Conservation (phyloP, 257 asterid genomes). For the Lavandula angustifolia region DNA sequence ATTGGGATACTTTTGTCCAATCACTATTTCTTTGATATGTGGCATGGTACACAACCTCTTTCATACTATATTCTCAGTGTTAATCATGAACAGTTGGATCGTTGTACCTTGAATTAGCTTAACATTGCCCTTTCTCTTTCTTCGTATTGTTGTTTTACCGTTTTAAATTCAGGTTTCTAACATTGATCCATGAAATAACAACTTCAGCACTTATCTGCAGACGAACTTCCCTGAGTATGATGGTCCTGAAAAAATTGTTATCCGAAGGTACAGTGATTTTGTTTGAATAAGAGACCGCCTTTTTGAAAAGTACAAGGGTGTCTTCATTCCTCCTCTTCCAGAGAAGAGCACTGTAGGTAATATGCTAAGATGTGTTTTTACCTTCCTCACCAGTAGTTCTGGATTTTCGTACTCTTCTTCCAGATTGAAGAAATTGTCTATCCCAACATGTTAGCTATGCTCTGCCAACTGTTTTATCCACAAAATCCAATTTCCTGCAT, state of each 20-base stretch:
- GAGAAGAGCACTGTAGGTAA: constrained; percentile 99
- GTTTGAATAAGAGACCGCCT: constrained; percentile 93
- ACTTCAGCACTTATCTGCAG: constrained; percentile 46
- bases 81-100: too few relatives aligned
- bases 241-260: constrained; percentile 90
- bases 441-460: background rate
- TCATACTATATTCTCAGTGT: background rate
- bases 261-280: constrained; percentile 92
- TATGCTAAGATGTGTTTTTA: constrained; percentile 26
- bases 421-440: constrained; percentile 15
- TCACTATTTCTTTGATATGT: too few relatives aligned
- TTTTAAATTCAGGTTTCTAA: constrained; percentile 18
- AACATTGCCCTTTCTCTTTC: too few relatives aligned
- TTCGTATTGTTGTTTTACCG: background rate
- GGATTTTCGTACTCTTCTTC: constrained; percentile 13
- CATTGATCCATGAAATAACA: constrained; percentile 26
- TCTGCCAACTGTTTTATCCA: constrained; percentile 2
- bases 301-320: constrained; percentile 89
- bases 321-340: constrained; percentile 97
- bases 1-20: too few relatives aligned
- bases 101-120: constrained; percentile 10
- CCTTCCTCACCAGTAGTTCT: constrained; percentile 24
- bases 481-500: constrained; percentile 3
- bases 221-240: constrained; percentile 86
- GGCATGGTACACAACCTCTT: background rate